Evolutionary conservation across 1,284 basidiomycete species (phyloP).

Genomic region (Ceratobasidium papillatum): DNA sequence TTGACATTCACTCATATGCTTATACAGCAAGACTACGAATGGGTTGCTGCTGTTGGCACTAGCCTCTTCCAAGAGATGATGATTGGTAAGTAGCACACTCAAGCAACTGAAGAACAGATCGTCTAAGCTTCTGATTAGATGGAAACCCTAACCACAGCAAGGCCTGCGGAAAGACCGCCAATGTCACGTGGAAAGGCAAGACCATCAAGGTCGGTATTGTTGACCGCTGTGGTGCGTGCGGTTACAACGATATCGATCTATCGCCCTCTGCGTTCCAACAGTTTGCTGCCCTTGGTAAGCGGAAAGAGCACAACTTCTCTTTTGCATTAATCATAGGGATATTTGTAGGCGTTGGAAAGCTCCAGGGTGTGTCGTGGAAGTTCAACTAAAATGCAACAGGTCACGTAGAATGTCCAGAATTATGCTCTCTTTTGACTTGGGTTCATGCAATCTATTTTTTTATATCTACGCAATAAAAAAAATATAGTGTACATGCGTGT

Average conservation of each 20-base stretch:
- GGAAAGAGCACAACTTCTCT: background rate
- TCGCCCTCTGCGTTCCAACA: conserved; percentile 38
- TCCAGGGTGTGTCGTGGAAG: conserved; percentile 36
- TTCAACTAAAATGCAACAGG: conserved; percentile 21
- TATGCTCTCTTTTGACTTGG: background rate
- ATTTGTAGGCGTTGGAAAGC: conserved; percentile 21
- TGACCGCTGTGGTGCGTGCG: conserved; percentile 34
- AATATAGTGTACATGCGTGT: background rate
- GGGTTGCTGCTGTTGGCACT: conserved; percentile 37
- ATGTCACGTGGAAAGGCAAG: conserved; percentile 34
- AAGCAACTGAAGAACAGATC: background rate
- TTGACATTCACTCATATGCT: too few species aligned
- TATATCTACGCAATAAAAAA: background rate
- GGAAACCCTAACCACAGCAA: conserved; percentile 39
- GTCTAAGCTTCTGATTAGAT: conserved; percentile 9
- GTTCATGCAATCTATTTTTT: background rate
- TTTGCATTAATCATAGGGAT: background rate
- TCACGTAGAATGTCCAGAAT: background rate
- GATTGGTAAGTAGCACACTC: conserved; percentile 25
- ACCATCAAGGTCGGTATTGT: conserved; percentile 40
- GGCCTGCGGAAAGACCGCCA: conserved; percentile 33
- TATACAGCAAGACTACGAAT: conserved; percentile 18
- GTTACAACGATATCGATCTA: conserved; percentile 40
- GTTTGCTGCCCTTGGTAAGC: conserved; percentile 28
- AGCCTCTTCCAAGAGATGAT: conserved; percentile 39